Conservation (phyloP, 2,329 filamentous ascomycete species). For the Rhexocercosporidium sp. region DNA sequence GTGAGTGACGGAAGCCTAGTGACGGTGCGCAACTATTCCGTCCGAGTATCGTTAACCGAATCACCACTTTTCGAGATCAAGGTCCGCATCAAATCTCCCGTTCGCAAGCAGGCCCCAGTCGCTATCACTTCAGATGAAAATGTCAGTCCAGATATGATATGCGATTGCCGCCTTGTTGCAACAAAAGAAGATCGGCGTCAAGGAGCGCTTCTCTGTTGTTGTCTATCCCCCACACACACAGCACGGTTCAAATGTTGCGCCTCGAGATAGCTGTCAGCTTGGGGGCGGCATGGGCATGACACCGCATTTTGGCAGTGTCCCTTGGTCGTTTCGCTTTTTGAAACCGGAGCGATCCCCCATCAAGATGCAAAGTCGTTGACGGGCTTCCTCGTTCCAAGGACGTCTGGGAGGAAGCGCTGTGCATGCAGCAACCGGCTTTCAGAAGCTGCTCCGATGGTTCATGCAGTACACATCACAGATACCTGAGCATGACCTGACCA, state of each 20-base stretch:
- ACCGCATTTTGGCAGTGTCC: constrained; percentile 13
- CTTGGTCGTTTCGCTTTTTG: constrained; percentile 15
- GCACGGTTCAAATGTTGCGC: constrained; percentile 6
- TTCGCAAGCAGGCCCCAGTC: neutral
- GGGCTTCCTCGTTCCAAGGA: neutral
- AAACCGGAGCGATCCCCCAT: constrained; percentile 13
- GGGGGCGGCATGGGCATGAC: neutral
- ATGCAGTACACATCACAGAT: constrained; percentile 23
- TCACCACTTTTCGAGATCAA: neutral
- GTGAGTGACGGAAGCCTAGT: neutral
- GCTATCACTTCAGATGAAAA: constrained; percentile 8
- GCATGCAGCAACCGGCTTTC: constrained; percentile 10
- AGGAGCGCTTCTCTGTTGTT: constrained; percentile 13
- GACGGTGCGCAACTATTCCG: neutral
- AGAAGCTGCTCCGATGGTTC: constrained; percentile 13
- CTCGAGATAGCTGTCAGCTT: constrained; percentile 5
- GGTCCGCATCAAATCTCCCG: neutral
- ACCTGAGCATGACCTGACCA: neutral
- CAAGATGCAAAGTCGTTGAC: neutral
- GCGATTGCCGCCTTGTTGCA: constrained; percentile 18
- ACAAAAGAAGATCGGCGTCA: constrained; percentile 16
- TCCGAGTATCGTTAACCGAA: neutral
- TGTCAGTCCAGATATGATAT: constrained; percentile 2
- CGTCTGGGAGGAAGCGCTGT: constrained; percentile 9
- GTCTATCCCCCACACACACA: constrained; percentile 10